Evolutionary conservation across 495 filamentous ascomycete genomes (phyloP), one percentile per base, ranked within the genome.

Genomic region (Daldinia vernicosa): DNA sequence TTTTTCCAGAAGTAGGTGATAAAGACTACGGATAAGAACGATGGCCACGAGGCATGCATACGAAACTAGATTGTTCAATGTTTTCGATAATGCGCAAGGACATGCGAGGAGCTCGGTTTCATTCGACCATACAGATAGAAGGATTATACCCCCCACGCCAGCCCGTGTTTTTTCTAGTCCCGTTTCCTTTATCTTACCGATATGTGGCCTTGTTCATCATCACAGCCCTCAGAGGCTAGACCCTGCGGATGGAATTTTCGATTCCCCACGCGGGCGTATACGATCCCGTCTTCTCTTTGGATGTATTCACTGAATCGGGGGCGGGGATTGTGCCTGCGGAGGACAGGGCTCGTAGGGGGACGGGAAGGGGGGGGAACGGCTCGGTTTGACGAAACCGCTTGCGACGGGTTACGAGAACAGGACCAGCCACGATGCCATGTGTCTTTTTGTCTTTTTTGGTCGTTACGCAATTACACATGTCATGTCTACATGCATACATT

Each of bases 1-100:
- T 88, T 87, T 76, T 87, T 88, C 76, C 81, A 85, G 70, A 84
- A 83, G 77, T 83, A 72, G 68, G 27, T 33, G 47, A 67, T 27
- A 51, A 22, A 57, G n/a, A 39, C 39, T 19, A 60, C 24, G 30
- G 27, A 69, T 45, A 50, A 30, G 37, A 24, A 53, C 40, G 17
- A 30, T 30, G 39, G 33, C 28, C 43, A 67, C 54, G 28, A 40
- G 43, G 67, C 28, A 67, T 26, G 57, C 54, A 27, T 54, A 66
- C 58, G 62, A 57, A 27, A 32, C 67, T 67, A 70, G 67, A 67
- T 54, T 67, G 53, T 74, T 55, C 35, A 56, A 28, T 32, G 50
- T 61, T 70, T 69, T 53, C 59, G 54, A 22, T 54, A 40, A 63
- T 58, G 50, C 53, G 57, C 67, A 60, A 71, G 63, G 66, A 74